Evolutionary conservation across 257 asterid species (phyloP).

Genomic region (Forsythia suspensa): DNA sequence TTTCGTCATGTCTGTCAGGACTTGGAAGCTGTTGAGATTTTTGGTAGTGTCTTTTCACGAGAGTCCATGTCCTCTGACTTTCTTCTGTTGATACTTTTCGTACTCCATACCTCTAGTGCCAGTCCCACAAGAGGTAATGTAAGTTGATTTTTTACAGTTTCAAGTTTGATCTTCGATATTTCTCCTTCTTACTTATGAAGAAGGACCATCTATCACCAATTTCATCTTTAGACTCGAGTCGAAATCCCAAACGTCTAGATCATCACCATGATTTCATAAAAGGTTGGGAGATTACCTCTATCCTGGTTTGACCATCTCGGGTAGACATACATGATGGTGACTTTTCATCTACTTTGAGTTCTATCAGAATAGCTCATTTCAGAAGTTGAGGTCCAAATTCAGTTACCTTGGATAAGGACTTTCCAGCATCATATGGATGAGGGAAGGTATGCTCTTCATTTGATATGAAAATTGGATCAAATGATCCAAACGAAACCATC

Average conservation of each 20-base stretch:
- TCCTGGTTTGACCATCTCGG: not conserved
- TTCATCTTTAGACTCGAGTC: not conserved
- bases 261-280: not conserved
- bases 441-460: not conserved
- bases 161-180: not conserved
- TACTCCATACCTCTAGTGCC: too few species aligned
- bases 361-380: not conserved
- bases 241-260: not conserved
- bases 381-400: not conserved
- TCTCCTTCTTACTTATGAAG: not conserved
- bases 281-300: not conserved
- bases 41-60: too few species aligned
- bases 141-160: too few species aligned
- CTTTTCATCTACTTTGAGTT: too few species aligned
- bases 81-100: too few species aligned
- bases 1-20: not conserved
- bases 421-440: not conserved
- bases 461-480: not conserved
- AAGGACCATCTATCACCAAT: not conserved
- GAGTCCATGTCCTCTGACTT: too few species aligned
- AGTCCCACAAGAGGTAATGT: too few species aligned
- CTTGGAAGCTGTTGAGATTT: too few species aligned
- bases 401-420: too few species aligned
- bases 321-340: not conserved
- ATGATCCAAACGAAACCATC: not conserved